phyloP scores from a whole-genome alignment of 164 flowering plant species.

The Chloranthus sessilifolius region DNA sequence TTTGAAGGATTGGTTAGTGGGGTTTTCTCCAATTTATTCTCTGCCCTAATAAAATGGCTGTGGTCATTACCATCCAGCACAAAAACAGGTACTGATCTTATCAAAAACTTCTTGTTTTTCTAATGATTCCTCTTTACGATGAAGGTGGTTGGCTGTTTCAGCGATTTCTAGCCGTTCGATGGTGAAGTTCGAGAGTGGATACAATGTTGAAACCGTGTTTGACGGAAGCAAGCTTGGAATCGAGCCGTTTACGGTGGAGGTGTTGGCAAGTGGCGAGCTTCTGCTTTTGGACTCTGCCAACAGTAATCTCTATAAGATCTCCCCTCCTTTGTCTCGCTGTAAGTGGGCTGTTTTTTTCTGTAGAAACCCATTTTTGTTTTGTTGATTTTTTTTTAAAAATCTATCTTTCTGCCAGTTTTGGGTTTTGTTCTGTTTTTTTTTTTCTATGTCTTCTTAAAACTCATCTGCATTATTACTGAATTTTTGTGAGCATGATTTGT shows the following conservation, averaged over 20 bases:
- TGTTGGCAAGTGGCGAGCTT: constrained; percentile 73
- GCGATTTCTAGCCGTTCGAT: constrained; percentile 64
- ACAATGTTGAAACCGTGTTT: constrained; percentile 86
- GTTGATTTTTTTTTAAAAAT: background rate
- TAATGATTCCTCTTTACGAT: background rate
- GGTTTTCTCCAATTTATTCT: constrained; percentile 54
- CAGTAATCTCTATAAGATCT: constrained; percentile 78
- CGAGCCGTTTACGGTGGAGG: constrained; percentile 77
- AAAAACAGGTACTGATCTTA: constrained; percentile 47
- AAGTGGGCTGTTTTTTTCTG: constrained; percentile 23
- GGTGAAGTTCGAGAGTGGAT: constrained; percentile 92
- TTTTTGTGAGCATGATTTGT: no score
- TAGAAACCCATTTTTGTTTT: background rate
- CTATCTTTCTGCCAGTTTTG: background rate
- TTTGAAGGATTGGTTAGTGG: constrained; percentile 84
- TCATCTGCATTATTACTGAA: constrained; percentile 6
- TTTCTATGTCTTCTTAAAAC: background rate
- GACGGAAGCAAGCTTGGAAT: constrained; percentile 97
- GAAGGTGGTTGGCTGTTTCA: constrained; percentile 20
- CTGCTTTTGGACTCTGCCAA: constrained; percentile 82
- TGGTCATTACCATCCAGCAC: constrained; percentile 67
- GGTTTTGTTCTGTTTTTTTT: no score
- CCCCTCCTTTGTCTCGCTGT: constrained; percentile 72
- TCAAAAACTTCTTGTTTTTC: background rate
- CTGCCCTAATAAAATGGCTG: constrained; percentile 64